Percentiles rank a stretch among this genome's conserved stretches.
Conservation (phyloP, 75 land plant species). For the Pinus taeda region DNA sequence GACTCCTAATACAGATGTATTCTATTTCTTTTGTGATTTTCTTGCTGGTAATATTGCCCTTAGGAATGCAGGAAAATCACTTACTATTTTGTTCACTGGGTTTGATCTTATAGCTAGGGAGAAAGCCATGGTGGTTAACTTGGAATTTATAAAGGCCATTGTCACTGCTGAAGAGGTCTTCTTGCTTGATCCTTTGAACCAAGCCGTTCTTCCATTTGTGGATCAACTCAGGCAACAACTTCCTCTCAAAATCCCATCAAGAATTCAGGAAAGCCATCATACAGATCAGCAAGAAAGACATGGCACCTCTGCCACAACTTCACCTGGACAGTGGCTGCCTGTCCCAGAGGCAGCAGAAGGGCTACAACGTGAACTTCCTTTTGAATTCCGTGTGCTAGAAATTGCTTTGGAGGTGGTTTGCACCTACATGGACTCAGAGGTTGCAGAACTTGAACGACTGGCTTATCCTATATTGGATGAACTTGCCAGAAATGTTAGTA, state of each 20-base stretch:
- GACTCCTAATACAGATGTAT: neutral
- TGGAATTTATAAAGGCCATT: conserved; percentile 92
- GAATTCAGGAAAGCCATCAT: conserved; percentile 12
- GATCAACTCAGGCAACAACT: conserved; percentile 79
- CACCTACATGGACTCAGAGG: conserved; percentile 66
- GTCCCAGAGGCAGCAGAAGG: conserved; percentile 42
- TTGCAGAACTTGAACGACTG: conserved; percentile 66
- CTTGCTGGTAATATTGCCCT: neutral
- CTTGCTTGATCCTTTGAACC: conserved; percentile 75
- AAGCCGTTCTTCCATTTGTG: conserved; percentile 75
- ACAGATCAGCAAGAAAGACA: conserved; percentile 24
- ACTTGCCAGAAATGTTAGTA: conserved; percentile 86
- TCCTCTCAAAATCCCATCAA: conserved; percentile 23
- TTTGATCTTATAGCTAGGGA: conserved; percentile 79
- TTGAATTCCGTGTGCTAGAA: conserved; percentile 96
- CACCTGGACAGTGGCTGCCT: conserved; percentile 24
- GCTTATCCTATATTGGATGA: conserved; percentile 94
- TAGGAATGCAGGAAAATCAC: neutral
- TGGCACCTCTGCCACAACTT: conserved; percentile 13
- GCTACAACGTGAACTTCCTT: conserved; percentile 69
- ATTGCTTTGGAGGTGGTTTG: conserved; percentile 94
- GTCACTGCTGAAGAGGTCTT: conserved; percentile 95
- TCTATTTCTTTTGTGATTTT: neutral
- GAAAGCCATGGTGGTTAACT: conserved; percentile 93
- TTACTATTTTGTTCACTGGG: conserved; percentile 7